Base-by-base conservation (phyloP, 495 filamentous ascomycete species). In the Talaromyces stipitatus region DNA sequence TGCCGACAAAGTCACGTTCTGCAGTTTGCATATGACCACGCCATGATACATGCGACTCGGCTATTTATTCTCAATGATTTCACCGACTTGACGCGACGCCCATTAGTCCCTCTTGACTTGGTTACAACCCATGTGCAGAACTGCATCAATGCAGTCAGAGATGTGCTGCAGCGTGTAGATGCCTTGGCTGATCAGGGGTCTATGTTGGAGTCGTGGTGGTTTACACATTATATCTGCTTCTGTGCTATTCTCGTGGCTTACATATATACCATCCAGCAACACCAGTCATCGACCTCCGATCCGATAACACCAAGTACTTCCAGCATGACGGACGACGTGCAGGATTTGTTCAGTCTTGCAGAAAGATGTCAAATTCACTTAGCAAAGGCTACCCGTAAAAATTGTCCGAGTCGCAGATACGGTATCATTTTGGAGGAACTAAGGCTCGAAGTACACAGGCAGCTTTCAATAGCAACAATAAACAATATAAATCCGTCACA, bases 11-110 rank as follows among this genome's bases (percentile, higher is more conserved):
- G 73, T 27, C 74, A 73, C 36, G 73, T 82, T n/a, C 66, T 85
- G 11, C 72, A 72, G 50, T 64, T 84, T 20, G 74, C 81, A 11
- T 76, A 79, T 57, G 71, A 68, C 4, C 80, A 84, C 56, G 78
- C 78, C 3, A 71, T 76, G 54, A 83, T 85, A 30, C 74, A 84
- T 29, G 67, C 77, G 8, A 78, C 72, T n/a, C 74, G 82, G n/a
- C 79, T 78, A 38, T 79, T 82, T 26, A 69, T 85, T 24, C 64
- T 83, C 9, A 75, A 71, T 52, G 76, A 79, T 55, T 80, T 79
- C 55, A 73, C 76, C 20, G 70, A 78, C 56, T 63, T 76, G 16
- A 71, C 67, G 55, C 69, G 70, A 26, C 55, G 69, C 29, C 66
- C 71, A 9, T 50, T 58, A 57, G 62, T 68, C n/a, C 65, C 70